Base-by-base conservation (phyloP, 495 filamentous ascomycete genomes). In the Polyplosphaeria fusca region DNA sequence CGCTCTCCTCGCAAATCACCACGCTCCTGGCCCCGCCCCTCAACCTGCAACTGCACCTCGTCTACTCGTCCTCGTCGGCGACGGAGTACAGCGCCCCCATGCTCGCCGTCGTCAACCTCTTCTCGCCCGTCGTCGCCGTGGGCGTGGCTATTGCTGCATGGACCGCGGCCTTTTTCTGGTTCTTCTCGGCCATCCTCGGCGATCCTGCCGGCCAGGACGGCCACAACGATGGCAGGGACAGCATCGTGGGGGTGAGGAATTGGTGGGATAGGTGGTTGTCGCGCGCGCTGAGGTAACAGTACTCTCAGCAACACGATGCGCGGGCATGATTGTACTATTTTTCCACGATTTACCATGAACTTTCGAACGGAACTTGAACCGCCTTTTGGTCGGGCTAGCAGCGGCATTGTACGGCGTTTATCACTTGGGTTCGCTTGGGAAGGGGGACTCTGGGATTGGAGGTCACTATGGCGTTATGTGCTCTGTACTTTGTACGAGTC, bases 101-200 rank as follows among this genome's bases (percentile, higher is more conserved):
- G 26, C 69, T 83, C 20, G 69, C 81, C 11, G 43, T 73, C 22
- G 71, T 85, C 20, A 72, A 82, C 25, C 44, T 81, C 0, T 56
- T 83, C 18, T 80, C 80, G 3, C 79, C 82, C 0, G 60, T 86
- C 20, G 65, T 82, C 18, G 77, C 78, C 43, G 60, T 83, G 0
- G 76, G 71, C 13, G 68, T 84, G 9, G 73, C 81, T 1, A 70
- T 83, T 14, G 74, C 75, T 2, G 74, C 77, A 9, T 86, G 83
- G 83, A 78, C 77, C 0, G 77, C 82, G 0, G 83, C 79, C 1
- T 76, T 74, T 38, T 86, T 85, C 70, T 86, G 83, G 83, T 67
- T 82, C 50, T 83, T 80, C 55, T 74, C 82, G 23, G 76, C 75
- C 63, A 74, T 86, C 9, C 65, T 86, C 35, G 83, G 83, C 1